A percentile compares a stretch with the other conserved stretches of the same genome.
These are phyloP conservation scores for Camelina sativa DNA, from an alignment of 345 rosid genomes.

Conservation along the genomic window DNA sequence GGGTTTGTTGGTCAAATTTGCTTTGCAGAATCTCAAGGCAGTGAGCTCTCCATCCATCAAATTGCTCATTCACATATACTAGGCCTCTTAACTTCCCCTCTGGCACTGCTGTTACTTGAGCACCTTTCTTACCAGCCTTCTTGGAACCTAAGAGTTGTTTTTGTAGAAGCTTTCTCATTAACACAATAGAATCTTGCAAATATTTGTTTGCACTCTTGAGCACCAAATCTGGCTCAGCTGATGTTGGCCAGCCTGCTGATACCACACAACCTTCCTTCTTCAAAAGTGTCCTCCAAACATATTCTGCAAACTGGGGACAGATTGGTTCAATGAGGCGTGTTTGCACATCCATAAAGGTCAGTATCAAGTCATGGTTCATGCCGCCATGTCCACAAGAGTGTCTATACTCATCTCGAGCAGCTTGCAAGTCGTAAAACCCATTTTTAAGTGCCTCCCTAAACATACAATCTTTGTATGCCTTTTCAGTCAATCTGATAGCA, in stretches of 20 bases:
- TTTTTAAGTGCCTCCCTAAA: constrained; percentile 90
- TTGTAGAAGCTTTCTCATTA: constrained; percentile 82
- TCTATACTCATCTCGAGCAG: constrained; percentile 93
- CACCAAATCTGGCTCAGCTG: constrained; percentile 67
- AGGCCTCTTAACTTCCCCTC: constrained; percentile 63
- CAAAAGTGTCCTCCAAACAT: constrained; percentile 86
- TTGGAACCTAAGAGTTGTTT: constrained; percentile 71
- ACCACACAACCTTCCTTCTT: constrained; percentile 79
- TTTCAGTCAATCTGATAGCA: constrained; percentile 73
- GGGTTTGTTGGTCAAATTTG: constrained; percentile 54
- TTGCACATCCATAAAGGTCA: constrained; percentile 88
- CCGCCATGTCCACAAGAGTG: constrained; percentile 78
- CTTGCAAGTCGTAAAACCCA: constrained; percentile 93
- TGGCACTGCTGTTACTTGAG: constrained; percentile 53
- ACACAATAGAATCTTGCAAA: constrained; percentile 79
- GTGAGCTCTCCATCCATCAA: constrained; percentile 87
- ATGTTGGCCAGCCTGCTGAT: constrained; percentile 86
- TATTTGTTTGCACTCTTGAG: constrained; percentile 88
- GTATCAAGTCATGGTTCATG: constrained; percentile 70
- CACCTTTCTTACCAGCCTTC: constrained; percentile 70
- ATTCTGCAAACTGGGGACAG: constrained; percentile 91
- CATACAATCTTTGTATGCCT: constrained; percentile 67
- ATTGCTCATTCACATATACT: constrained; percentile 77
- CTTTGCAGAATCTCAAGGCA: constrained; percentile 72
- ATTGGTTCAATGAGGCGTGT: constrained; percentile 86